A percentile compares a stretch with the other conserved stretches of the same genome.
phyloP scores from a whole-genome alignment of 1,284 basidiomycete species.

The Violaceomyces palustris region DNA sequence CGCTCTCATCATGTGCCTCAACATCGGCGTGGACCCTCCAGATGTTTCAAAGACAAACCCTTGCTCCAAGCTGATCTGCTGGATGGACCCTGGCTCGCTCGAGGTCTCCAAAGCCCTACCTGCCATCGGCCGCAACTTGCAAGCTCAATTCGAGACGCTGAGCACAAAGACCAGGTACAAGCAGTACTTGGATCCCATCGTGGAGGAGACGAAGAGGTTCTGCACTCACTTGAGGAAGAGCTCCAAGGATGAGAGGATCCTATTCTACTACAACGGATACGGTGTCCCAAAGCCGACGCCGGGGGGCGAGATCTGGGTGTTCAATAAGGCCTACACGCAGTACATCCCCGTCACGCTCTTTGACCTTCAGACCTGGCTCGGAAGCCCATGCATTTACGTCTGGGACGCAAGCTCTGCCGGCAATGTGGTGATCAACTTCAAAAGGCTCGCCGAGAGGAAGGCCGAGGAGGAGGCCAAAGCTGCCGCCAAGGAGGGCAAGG shows the following conservation, averaged over 20 bases:
- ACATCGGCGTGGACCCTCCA: constrained; percentile 95
- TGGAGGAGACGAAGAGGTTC: constrained; percentile 87
- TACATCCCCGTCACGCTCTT: constrained; percentile 94
- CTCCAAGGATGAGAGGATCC: constrained; percentile 86
- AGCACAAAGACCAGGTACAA: constrained; percentile 62
- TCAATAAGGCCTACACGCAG: constrained; percentile 95
- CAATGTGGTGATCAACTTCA: constrained; percentile 85
- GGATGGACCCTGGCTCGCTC: constrained; percentile 91
- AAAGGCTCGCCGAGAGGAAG: constrained; percentile 74
- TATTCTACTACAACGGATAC: constrained; percentile 98
- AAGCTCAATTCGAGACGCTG: constrained; percentile 92
- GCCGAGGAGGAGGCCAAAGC: constrained; percentile 65
- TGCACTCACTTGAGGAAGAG: constrained; percentile 78
- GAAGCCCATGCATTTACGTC: constrained; percentile 89
- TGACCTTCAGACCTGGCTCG: constrained; percentile 79
- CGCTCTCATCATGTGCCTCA: constrained; percentile 88
- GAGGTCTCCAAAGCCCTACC: constrained; percentile 55
- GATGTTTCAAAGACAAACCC: constrained; percentile 96
- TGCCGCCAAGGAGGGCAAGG: constrained; percentile 21
- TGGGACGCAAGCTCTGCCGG: constrained; percentile 98
- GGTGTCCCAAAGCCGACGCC: constrained; percentile 95
- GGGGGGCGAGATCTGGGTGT: constrained; percentile 97
- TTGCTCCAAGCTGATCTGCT: constrained; percentile 89
- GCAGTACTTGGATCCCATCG: constrained; percentile 81
- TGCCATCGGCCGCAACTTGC: constrained; percentile 81